Evolutionary conservation across 1,139 yeast genomes (phyloP), one percentile per base, ranked within the genome.

Genomic region (Debaryomyces fabryi): DNA sequence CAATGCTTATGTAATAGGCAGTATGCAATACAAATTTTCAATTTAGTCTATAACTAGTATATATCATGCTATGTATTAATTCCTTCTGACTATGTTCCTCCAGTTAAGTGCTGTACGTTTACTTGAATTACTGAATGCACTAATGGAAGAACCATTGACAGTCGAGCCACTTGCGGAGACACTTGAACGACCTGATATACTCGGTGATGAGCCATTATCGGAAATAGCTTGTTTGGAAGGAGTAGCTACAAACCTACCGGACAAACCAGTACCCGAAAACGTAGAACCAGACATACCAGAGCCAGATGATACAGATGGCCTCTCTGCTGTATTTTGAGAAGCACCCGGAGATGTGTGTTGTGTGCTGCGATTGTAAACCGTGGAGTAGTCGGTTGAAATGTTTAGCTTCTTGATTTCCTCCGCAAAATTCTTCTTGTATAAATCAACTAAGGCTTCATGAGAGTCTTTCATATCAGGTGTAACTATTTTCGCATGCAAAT

Each of bases 401-500:
- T 64, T 69, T 64, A 72, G 69, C 20, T 50, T 57, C 43, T 59
- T 75, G 49, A 90, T 83, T 59, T 90, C 97, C 7, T 74, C 79
- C 34, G 74, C 72, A 67, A 89, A 90, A 64, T 89, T 88, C 70
- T 79, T 79, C 58, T 76, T 76, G 67, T 81, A 89, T 52, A 89
- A 69, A 46, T 79, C 81, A 32, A 83, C 80, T 66, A 90, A 72
- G 15, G 85, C 80, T 21, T 80, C 81, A 60, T 90, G 96, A 27
- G 90, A 79, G 1, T 79, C 77, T 55, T 72, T 79, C 72, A 87
- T 72, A 13, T 74, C 62, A 1, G 76, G 67, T 1, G 88, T 81
- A n/a, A 87, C 78, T 53, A 88, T 72, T 56, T 80, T 76, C 3
- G 85, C 88, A 63, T 90, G 96, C 44, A 88, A 74, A 33, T 76